Evolutionary conservation across 805 yeast genomes (phyloP).

Genomic region (Candida arabinofermentans): DNA sequence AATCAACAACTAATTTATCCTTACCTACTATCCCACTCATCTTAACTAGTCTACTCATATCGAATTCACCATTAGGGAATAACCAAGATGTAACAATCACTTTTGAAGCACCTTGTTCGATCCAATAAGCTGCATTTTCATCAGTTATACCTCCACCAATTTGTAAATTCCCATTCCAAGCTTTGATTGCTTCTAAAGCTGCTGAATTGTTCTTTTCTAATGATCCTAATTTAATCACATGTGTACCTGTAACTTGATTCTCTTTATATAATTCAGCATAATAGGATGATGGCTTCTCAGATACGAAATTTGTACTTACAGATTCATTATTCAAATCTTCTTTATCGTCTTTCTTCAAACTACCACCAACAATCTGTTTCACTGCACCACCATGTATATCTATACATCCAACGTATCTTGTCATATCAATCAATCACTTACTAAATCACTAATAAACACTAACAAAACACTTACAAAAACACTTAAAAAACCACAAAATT

Average conservation of each 20-base stretch:
- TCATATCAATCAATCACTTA: slow-evolving; percentile 66
- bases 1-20: slow-evolving; percentile 72
- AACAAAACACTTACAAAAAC: no score
- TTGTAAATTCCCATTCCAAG: slow-evolving; percentile 76
- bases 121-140: slow-evolving; percentile 73
- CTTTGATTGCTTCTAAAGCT: slow-evolving; percentile 66
- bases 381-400: slow-evolving; percentile 95
- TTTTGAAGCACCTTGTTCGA: slow-evolving; percentile 74
- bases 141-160: slow-evolving; percentile 90
- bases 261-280: slow-evolving; percentile 68
- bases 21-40: slow-evolving; percentile 59
- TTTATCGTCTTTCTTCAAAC: slow-evolving; percentile 58
- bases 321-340: slow-evolving; percentile 32
- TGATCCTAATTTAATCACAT: slow-evolving; percentile 87
- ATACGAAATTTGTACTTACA: slow-evolving; percentile 72
- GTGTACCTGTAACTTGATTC: slow-evolving; percentile 67
- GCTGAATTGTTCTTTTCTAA: slow-evolving; percentile 74
- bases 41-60: slow-evolving; percentile 45
- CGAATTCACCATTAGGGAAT: slow-evolving; percentile 61
- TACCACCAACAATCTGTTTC: slow-evolving; percentile 95
- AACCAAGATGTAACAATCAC: slow-evolving; percentile 91
- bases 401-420: slow-evolving; percentile 88
- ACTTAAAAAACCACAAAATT: no score
- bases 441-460: no score
- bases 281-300: slow-evolving; percentile 66